Percentiles rank a stretch among this genome's conserved stretches.
Conservation (phyloP, 2,329 filamentous ascomycete species). For the Chrysoporthe puriensis region DNA sequence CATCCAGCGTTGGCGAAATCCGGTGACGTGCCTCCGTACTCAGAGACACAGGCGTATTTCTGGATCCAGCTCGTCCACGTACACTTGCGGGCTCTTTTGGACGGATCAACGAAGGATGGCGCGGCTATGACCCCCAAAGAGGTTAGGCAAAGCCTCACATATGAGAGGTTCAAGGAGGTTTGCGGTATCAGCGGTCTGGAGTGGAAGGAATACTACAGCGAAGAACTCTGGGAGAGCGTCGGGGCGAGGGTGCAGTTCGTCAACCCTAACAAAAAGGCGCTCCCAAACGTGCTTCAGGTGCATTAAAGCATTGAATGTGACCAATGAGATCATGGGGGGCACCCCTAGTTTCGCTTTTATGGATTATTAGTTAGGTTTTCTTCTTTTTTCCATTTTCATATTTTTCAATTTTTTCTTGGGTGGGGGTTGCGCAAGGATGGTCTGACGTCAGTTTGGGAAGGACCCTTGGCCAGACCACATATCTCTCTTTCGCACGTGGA, state of each 20-base stretch:
- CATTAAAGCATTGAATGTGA: neutral
- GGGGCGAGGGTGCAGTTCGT: constrained; percentile 35
- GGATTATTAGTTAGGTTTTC: neutral
- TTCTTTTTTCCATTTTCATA: neutral
- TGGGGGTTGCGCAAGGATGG: neutral
- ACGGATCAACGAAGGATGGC: neutral
- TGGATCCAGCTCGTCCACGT: constrained; percentile 38
- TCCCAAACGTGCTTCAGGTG: neutral
- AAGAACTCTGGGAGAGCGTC: constrained; percentile 35
- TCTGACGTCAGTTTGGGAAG: constrained; percentile 6
- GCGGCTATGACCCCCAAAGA: neutral
- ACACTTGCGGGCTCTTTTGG: constrained; percentile 26
- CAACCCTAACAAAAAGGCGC: constrained; percentile 11
- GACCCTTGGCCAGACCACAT: neutral
- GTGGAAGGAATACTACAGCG: constrained; percentile 37
- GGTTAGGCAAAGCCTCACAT: neutral
- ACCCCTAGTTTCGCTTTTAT: too few species aligned
- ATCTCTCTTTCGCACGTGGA: neutral
- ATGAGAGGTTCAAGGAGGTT: constrained; percentile 32
- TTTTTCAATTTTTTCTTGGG: neutral
- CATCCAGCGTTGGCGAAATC: constrained; percentile 19
- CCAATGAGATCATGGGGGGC: too few species aligned
- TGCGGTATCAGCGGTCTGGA: constrained; percentile 34
- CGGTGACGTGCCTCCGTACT: constrained; percentile 33
- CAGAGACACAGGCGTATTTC: constrained; percentile 40